Evolutionary conservation across 768 basidiomycete species (phyloP).

Genomic region (Auricularia sp.): DNA sequence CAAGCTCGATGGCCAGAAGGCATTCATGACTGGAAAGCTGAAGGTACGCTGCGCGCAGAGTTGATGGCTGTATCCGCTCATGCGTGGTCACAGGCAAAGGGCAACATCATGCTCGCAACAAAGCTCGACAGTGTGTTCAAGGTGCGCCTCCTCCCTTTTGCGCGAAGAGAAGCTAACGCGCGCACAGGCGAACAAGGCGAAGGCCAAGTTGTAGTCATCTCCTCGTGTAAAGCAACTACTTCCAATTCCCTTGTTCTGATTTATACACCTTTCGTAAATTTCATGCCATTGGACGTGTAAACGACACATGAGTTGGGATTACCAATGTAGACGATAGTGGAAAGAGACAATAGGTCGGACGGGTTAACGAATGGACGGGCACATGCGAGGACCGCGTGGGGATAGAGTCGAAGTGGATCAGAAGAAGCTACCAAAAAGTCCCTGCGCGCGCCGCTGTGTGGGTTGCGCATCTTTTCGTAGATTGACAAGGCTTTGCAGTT

Average conservation of each 20-base stretch:
- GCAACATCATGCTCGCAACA: constrained; percentile 89
- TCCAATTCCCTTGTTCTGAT: too few species aligned
- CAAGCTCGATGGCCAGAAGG: constrained; percentile 87
- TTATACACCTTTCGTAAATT: not conserved
- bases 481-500: constrained; percentile 83
- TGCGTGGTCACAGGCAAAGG: constrained; percentile 38
- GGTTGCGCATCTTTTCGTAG: constrained; percentile 76
- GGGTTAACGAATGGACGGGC: not conserved
- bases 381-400: not conserved
- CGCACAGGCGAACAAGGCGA: constrained; percentile 1
- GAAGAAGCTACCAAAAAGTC: constrained; percentile 71
- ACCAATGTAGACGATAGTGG: not conserved
- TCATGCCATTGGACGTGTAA: not conserved
- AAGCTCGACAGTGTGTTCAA: constrained; percentile 80
- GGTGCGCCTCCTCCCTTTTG: constrained; percentile 31
- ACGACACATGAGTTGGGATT: not conserved
- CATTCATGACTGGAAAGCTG: constrained; percentile 90
- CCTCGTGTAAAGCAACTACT: not conserved
- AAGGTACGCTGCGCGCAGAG: constrained; percentile 31
- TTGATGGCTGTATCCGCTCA: not conserved
- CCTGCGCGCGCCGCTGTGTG: constrained; percentile 59
- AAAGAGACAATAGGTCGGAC: not conserved
- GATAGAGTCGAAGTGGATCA: constrained; percentile 18
- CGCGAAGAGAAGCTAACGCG: not conserved
- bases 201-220: not conserved